These are phyloP conservation scores for Mollisiaceae sp. DNA, from an alignment of 2,329 filamentous ascomycete species.

Conservation along the genomic window DNA sequence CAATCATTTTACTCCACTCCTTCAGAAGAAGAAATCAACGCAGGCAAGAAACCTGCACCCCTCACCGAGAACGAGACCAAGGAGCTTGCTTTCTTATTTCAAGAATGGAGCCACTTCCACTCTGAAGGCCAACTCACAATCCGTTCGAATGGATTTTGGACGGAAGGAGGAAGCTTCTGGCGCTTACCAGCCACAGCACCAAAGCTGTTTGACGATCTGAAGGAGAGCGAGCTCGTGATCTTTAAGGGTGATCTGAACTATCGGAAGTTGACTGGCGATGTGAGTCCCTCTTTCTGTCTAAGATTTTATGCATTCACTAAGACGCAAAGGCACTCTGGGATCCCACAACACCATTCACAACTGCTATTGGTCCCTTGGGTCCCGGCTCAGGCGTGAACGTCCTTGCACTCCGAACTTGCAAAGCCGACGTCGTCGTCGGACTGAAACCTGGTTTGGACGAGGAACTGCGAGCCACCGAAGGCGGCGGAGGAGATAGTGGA, in stretches of 20 bases:
- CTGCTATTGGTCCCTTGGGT: conserved; percentile 86
- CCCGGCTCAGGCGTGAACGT: conserved; percentile 81
- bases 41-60: conserved; percentile 61
- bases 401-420: conserved; percentile 89
- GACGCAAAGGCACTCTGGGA: conserved; percentile 73
- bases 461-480: conserved; percentile 69
- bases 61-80: conserved; percentile 70
- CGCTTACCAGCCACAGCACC: conserved; percentile 73
- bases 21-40: conserved; percentile 67
- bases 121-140: conserved; percentile 83
- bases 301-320: conserved; percentile 18
- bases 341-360: conserved; percentile 81
- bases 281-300: conserved; percentile 45
- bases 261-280: conserved; percentile 88
- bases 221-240: conserved; percentile 83
- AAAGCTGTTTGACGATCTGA: conserved; percentile 75
- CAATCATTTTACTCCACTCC: conserved; percentile 78
- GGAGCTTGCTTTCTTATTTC: conserved; percentile 77
- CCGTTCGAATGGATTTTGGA: conserved; percentile 91
- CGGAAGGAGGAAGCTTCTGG: conserved; percentile 86
- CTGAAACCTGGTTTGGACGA: conserved; percentile 84
- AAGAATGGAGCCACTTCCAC: conserved; percentile 80
- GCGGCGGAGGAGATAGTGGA: conserved; percentile 67
- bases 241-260: conserved; percentile 99
- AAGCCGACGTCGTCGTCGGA: conserved; percentile 93